Percentiles rank a stretch among this genome's conserved stretches.
phyloP scores from a whole-genome alignment of 2,329 filamentous ascomycete species.

The Xenoacremonium recifei region DNA sequence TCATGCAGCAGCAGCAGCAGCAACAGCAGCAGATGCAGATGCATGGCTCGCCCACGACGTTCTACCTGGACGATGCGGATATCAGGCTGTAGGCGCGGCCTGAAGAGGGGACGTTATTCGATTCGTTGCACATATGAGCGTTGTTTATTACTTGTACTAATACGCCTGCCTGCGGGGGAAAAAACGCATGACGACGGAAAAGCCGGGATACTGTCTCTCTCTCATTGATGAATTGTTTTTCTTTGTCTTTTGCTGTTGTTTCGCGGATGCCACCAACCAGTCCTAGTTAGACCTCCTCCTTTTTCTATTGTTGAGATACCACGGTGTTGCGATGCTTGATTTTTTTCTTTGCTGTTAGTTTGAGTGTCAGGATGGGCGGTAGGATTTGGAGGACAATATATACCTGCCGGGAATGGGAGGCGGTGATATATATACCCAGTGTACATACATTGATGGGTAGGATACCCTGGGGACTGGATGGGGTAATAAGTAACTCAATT shows the following conservation, averaged over 20 bases:
- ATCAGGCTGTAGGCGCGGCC: slow-evolving; percentile 23
- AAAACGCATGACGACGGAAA: slow-evolving; percentile 24
- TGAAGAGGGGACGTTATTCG: no score
- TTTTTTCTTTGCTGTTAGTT: no score
- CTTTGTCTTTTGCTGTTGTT: slow-evolving; percentile 14
- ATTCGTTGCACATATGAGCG: slow-evolving; percentile 15
- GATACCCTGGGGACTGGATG: no score
- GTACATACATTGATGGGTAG: no score
- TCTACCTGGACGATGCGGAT: slow-evolving; percentile 27
- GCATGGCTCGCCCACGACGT: slow-evolving; percentile 26
- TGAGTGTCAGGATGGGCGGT: no score
- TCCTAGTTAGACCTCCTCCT: no score
- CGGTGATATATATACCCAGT: no score
- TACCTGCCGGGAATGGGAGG: no score
- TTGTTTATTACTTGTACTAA: slow-evolving; percentile 24
- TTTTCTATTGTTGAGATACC: slow-evolving; percentile 24
- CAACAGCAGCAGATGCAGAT: slow-evolving; percentile 27
- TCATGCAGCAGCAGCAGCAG: slow-evolving; percentile 24
- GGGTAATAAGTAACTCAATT: no score
- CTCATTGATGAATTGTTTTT: slow-evolving; percentile 13
- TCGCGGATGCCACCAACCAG: no score
- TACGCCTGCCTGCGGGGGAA: slow-evolving; percentile 18
- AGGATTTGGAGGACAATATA: no score
- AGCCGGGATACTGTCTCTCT: no score
- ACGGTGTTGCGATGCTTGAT: slow-evolving; percentile 20